Conservation (phyloP, 2,329 filamentous ascomycete species). For the Pseudogymnoascus pannorum region DNA sequence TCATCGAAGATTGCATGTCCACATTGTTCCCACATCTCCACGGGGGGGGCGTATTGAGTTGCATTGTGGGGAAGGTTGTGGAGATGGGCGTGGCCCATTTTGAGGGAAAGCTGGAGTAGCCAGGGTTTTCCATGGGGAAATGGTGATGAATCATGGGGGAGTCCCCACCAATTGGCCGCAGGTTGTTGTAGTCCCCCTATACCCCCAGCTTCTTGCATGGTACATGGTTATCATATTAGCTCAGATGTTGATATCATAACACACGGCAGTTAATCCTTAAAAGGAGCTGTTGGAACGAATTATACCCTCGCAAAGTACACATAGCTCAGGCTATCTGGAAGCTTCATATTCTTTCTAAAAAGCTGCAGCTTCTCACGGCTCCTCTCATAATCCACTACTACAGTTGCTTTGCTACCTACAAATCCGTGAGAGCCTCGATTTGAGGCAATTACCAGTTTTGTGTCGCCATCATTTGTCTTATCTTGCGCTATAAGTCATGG, state of each 20-base stretch:
- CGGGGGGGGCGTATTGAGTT: not conserved
- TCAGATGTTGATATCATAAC: not conserved
- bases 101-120: not conserved
- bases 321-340: not conserved
- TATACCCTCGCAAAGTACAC: not conserved
- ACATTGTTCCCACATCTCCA: not conserved
- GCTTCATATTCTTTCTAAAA: not conserved
- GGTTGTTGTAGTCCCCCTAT: not conserved
- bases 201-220: not conserved
- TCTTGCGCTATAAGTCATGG: not conserved
- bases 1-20: not conserved
- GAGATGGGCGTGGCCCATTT: not conserved
- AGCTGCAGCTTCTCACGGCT: not conserved
- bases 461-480: not conserved
- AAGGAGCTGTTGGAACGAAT: not conserved
- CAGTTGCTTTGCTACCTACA: not conserved
- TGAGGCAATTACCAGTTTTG: not conserved
- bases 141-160: not conserved
- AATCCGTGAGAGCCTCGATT: not conserved
- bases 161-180: not conserved
- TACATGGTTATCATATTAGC: not conserved
- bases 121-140: not conserved
- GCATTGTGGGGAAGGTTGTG: not conserved
- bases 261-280: not conserved
- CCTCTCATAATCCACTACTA: not conserved